Evolutionary conservation across 139 green algal genomes (phyloP).

Genomic region (Closterium sp.): DNA sequence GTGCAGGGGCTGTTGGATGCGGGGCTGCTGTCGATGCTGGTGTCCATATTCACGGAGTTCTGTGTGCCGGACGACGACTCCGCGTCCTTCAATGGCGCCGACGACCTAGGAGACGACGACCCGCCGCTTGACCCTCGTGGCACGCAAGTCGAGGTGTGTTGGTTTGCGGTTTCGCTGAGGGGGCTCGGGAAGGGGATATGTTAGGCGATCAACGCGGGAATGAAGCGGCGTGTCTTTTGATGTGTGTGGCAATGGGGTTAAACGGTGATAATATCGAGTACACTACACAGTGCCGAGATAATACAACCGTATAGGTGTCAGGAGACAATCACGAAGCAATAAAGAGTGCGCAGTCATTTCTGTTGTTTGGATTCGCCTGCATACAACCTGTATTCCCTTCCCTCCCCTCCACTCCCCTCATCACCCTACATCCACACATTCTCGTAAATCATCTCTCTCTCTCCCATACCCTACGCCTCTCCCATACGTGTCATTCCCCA

Average conservation of each 20-base stretch:
- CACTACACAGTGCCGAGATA: too few relatives aligned
- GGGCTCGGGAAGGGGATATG: too few relatives aligned
- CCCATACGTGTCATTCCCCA: too few relatives aligned
- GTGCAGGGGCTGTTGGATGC: constrained; percentile 27
- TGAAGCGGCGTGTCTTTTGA: too few relatives aligned
- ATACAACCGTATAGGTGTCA: too few relatives aligned
- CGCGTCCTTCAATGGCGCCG: constrained; percentile 8
- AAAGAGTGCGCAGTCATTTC: too few relatives aligned
- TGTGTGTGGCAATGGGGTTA: too few relatives aligned
- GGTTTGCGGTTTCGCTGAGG: too few relatives aligned
- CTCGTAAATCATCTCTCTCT: too few relatives aligned
- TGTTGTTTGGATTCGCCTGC: not conserved
- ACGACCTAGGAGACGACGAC: not conserved
- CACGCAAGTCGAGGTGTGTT: not conserved
- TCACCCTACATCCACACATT: not conserved
- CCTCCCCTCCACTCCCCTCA: not conserved
- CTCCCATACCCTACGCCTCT: not conserved
- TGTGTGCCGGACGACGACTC: not conserved
- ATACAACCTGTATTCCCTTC: not conserved
- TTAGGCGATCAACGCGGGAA: too few relatives aligned
- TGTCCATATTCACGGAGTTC: constrained; percentile 23
- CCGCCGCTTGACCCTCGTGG: not conserved
- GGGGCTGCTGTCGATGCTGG: constrained; percentile 28
- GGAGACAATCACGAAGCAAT: too few relatives aligned
- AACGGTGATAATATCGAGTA: too few relatives aligned